Evolutionary conservation across 305 asterid genomes (phyloP).

Genomic region (Solanum hybrid): DNA sequence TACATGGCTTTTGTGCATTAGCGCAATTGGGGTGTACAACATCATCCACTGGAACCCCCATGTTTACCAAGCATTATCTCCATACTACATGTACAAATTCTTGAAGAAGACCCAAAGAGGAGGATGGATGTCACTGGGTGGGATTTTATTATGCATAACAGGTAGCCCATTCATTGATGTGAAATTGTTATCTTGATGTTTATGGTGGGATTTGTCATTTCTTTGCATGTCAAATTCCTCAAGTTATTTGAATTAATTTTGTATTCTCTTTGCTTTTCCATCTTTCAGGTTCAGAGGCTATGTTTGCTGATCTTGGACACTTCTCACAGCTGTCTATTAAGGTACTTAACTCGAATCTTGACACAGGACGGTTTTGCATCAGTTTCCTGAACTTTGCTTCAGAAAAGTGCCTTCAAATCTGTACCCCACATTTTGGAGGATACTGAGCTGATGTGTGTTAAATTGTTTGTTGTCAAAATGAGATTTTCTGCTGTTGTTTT

Average conservation of each 20-base stretch:
- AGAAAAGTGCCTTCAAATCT: background rate
- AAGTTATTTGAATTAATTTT: background rate
- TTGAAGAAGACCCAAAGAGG: slow-evolving; percentile 62
- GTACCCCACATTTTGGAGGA: background rate
- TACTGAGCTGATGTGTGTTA: background rate
- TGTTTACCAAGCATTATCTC: slow-evolving; percentile 81
- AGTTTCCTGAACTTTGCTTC: background rate
- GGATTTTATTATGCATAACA: slow-evolving; percentile 80
- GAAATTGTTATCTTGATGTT: background rate
- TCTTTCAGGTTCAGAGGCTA: slow-evolving; percentile 80
- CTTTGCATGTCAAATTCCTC: background rate
- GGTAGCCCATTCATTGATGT: slow-evolving; percentile 25
- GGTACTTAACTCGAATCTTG: slow-evolving; percentile 25
- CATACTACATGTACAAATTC: slow-evolving; percentile 92
- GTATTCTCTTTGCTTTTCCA: background rate
- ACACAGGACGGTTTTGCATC: background rate
- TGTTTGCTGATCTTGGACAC: slow-evolving; percentile 98
- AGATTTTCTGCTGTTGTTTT: background rate
- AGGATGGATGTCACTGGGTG: slow-evolving; percentile 95
- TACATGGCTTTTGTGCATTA: slow-evolving; percentile 87
- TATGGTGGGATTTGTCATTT: background rate
- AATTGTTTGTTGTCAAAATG: background rate
- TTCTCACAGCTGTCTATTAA: slow-evolving; percentile 82
- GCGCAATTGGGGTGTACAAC: slow-evolving; percentile 80
- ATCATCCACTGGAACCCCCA: slow-evolving; percentile 74